These are phyloP conservation scores for Neopestalotiopsis sp. DNA, from an alignment of 2,329 filamentous ascomycete genomes.

Conservation along the genomic window DNA sequence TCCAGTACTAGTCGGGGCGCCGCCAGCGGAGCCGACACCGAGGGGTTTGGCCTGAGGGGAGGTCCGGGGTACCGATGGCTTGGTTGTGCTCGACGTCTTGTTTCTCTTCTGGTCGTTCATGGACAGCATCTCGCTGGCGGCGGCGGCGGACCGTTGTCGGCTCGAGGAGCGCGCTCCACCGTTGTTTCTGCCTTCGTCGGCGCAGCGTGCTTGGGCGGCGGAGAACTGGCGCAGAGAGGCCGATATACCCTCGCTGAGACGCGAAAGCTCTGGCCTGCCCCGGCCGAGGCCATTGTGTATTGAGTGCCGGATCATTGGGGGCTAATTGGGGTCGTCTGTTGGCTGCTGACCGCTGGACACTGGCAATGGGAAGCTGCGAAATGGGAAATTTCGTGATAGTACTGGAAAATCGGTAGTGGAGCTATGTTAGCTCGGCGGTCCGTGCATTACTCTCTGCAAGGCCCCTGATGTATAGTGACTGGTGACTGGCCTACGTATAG, in stretches of 20 bases:
- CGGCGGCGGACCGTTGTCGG: slow-evolving; percentile 31
- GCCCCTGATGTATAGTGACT: background rate
- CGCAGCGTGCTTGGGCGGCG: slow-evolving; percentile 30
- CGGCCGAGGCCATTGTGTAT: slow-evolving; percentile 32
- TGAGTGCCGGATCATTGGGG: slow-evolving; percentile 38
- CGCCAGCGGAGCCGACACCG: slow-evolving; percentile 45
- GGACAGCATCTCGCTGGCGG: slow-evolving; percentile 32
- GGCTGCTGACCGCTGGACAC: background rate
- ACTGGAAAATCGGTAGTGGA: slow-evolving; percentile 17
- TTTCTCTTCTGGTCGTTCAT: slow-evolving; percentile 15
- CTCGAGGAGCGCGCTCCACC: slow-evolving; percentile 11
- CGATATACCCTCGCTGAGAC: slow-evolving; percentile 37
- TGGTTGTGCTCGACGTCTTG: background rate
- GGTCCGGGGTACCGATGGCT: slow-evolving; percentile 2
- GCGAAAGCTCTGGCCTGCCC: slow-evolving; percentile 33
- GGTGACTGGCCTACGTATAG: background rate
- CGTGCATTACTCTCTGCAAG: background rate
- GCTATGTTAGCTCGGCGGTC: slow-evolving; percentile 7
- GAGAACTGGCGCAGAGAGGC: slow-evolving; percentile 38
- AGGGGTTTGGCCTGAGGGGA: slow-evolving; percentile 39
- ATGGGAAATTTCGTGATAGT: slow-evolving; percentile 17
- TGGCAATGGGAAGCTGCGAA: background rate
- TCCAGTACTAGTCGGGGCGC: slow-evolving; percentile 26
- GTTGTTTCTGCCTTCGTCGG: background rate
- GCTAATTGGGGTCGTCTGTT: slow-evolving; percentile 13